Conservation (phyloP, 2,329 filamentous ascomycete species). For the Neonectria ditissima region DNA sequence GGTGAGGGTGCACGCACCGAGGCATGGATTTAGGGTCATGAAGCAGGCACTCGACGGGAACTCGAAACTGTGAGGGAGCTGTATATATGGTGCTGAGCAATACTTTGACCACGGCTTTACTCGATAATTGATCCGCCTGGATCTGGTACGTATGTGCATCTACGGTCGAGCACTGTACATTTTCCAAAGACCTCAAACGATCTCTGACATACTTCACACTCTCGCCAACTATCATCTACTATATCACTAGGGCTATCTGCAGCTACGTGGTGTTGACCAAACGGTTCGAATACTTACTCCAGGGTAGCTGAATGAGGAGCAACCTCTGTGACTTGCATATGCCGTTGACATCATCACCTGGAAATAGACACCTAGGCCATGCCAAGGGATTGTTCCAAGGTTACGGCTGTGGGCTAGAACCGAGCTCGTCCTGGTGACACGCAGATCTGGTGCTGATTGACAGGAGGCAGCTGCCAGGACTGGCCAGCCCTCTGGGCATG, state of each 20-base stretch:
- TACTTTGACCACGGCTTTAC: not conserved
- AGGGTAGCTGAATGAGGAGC: not conserved
- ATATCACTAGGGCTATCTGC: not conserved
- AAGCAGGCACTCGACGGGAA: conserved; percentile 45
- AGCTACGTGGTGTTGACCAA: not conserved
- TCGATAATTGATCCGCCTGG: not conserved
- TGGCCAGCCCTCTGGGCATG: not conserved
- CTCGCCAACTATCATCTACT: not conserved
- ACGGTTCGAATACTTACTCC: not conserved
- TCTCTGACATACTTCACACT: not conserved
- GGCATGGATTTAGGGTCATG: conserved; percentile 67
- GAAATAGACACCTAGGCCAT: not conserved
- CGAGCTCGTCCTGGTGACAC: not conserved
- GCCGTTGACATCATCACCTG: not conserved
- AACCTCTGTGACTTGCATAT: not conserved
- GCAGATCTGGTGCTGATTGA: not conserved
- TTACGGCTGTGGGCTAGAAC: not conserved
- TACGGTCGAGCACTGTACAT: not conserved
- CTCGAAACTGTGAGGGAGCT: conserved; percentile 23
- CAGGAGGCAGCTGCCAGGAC: not conserved
- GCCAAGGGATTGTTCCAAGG: conserved; percentile 5
- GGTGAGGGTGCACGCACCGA: conserved; percentile 70
- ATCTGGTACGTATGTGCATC: not conserved
- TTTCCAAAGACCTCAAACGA: not conserved
- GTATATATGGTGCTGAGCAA: not conserved